Conservation (phyloP, 2,329 filamentous ascomycete genomes). For the Teratosphaeria viscida region DNA sequence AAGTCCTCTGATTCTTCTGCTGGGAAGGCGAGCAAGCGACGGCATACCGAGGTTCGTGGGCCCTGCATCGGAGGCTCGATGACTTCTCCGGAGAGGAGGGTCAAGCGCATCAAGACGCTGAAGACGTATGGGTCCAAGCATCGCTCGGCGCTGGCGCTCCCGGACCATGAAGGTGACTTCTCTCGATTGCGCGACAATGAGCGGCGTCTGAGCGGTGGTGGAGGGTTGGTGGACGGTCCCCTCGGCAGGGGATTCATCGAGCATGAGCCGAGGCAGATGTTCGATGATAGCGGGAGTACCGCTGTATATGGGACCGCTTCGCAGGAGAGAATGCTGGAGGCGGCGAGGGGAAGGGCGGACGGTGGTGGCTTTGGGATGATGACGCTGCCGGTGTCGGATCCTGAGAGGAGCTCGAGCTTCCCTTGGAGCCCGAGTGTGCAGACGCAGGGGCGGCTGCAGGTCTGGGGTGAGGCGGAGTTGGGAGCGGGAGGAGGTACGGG, state of each 20-base stretch:
- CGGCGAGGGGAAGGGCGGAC: conserved; percentile 12
- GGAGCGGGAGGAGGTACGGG: neutral
- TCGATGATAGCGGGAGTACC: conserved; percentile 33
- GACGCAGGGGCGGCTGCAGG: neutral
- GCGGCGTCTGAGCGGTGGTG: conserved; percentile 4
- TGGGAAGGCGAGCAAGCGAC: conserved; percentile 10
- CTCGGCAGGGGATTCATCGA: conserved; percentile 23
- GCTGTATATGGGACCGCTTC: conserved; percentile 32
- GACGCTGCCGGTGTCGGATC: conserved; percentile 3
- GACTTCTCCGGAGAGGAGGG: conserved; percentile 4
- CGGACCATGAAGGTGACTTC: conserved; percentile 5
- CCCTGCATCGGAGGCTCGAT: neutral
- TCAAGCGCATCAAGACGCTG: conserved; percentile 15
- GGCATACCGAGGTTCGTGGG: conserved; percentile 7
- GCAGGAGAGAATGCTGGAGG: conserved; percentile 30
- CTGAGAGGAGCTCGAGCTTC: conserved; percentile 15
- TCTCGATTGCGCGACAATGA: neutral
- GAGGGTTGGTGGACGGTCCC: conserved; percentile 2
- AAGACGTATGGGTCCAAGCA: conserved; percentile 10
- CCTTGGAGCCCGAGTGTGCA: conserved; percentile 15
- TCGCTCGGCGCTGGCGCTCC: neutral
- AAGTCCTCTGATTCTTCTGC: conserved; percentile 9
- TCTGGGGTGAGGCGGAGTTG: neutral
- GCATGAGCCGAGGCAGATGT: conserved; percentile 32
- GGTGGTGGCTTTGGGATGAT: neutral